Conservation (phyloP, 257 asterid genomes). For the Petrea volubilis region DNA sequence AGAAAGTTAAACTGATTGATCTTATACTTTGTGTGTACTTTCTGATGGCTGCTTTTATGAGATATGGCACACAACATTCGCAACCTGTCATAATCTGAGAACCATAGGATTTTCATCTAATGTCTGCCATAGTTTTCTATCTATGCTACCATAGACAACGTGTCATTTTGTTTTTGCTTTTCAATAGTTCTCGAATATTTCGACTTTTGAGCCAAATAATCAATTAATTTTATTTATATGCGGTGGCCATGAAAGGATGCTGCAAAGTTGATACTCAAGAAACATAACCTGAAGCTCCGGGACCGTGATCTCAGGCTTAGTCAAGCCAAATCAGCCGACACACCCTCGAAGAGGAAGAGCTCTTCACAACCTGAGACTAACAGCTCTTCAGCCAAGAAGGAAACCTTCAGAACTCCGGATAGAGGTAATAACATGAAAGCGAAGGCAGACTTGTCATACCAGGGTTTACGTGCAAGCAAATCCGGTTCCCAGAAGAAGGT, state of each 20-base stretch:
- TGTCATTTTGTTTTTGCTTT: neutral
- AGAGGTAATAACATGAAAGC: constrained; percentile 25
- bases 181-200: neutral
- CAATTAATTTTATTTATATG: neutral
- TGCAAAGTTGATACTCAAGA: constrained; percentile 48
- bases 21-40: no score
- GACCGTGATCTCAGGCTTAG: constrained; percentile 78
- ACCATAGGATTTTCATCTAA: neutral
- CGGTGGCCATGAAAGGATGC: constrained; percentile 63
- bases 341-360: constrained; percentile 51
- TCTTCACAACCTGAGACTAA: constrained; percentile 36
- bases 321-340: constrained; percentile 52
- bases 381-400: constrained; percentile 44
- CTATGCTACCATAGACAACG: neutral
- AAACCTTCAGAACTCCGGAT: constrained; percentile 37
- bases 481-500: constrained; percentile 68
- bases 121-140: neutral
- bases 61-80: neutral
- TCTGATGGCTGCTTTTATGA: neutral
- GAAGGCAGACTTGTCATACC: constrained; percentile 51
- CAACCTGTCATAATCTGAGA: neutral
- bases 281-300: constrained; percentile 58
- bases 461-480: constrained; percentile 84
- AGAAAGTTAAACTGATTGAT: neutral
- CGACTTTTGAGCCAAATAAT: neutral